A percentile compares a stretch with the other conserved stretches of the same genome.
phyloP scores from a whole-genome alignment of 768 basidiomycete species.

The Lactifluus echinatus region DNA sequence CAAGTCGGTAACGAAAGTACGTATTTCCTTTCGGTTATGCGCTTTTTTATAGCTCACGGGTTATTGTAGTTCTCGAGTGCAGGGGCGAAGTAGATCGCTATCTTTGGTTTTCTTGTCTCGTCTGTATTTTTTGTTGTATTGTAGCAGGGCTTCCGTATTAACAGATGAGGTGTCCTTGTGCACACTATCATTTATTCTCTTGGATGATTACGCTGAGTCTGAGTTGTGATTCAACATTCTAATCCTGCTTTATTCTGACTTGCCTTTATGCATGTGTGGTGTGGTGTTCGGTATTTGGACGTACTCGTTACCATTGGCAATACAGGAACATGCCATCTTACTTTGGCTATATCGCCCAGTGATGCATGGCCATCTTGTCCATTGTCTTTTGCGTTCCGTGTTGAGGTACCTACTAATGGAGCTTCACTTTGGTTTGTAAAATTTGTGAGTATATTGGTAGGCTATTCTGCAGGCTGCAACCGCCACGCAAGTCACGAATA shows the following conservation, averaged over 20 bases:
- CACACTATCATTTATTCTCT: background rate
- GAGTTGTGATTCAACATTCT: background rate
- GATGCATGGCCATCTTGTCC: too few relatives aligned
- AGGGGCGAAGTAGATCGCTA: constrained; percentile 24
- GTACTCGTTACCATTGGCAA: too few relatives aligned
- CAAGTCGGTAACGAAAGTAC: constrained; percentile 58
- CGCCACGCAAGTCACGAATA: too few relatives aligned
- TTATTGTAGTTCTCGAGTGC: constrained; percentile 24
- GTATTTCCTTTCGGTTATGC: background rate
- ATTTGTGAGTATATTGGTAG: too few relatives aligned
- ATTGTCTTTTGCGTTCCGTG: too few relatives aligned
- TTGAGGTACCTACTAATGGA: too few relatives aligned
- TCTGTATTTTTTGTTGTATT: constrained; percentile 21
- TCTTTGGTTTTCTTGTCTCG: constrained; percentile 4
- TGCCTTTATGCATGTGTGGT: background rate
- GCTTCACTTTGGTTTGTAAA: too few relatives aligned
- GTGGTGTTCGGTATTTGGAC: too few relatives aligned
- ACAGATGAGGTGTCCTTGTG: background rate
- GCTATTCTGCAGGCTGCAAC: too few relatives aligned
- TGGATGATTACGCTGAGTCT: background rate
- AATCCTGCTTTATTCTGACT: background rate
- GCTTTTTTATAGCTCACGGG: background rate
- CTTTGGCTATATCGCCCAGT: too few relatives aligned
- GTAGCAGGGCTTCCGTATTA: constrained; percentile 19
- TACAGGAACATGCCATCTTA: too few relatives aligned